phyloP scores from a whole-genome alignment of 2,329 filamentous ascomycete species.

The Thielaviopsis punctulata region DNA sequence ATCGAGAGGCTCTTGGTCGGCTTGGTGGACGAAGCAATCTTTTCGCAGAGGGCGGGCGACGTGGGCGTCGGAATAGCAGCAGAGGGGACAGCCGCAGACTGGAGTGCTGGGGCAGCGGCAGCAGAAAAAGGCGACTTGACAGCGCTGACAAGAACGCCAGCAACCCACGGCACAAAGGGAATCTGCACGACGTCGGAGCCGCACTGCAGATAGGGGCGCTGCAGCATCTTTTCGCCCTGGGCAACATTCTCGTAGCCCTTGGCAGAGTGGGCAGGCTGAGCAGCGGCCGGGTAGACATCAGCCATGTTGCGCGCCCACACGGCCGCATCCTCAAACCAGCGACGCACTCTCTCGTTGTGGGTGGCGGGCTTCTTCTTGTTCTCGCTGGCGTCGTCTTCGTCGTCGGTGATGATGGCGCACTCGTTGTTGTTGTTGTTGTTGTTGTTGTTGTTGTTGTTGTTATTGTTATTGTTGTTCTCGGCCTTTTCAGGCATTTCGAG shows the following conservation, averaged over 20 bases:
- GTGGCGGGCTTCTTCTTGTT: neutral
- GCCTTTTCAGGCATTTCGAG: neutral
- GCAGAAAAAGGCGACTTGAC: constrained; percentile 5
- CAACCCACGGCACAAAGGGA: constrained; percentile 9
- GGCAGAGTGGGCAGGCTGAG: neutral
- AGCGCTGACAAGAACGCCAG: constrained; percentile 5
- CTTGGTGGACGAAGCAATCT: constrained; percentile 7
- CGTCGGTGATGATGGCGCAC: constrained; percentile 6
- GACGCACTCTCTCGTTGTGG: constrained; percentile 7
- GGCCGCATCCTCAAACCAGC: constrained; percentile 9
- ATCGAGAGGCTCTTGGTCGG: constrained; percentile 9
- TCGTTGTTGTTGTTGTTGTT: neutral
- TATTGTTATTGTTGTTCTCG: neutral
- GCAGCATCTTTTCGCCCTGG: constrained; percentile 8
- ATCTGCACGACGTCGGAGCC: constrained; percentile 8
- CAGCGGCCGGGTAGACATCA: constrained; percentile 10
- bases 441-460: neutral
- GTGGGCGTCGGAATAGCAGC: constrained; percentile 3
- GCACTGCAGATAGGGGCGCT: constrained; percentile 10
- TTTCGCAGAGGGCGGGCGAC: constrained; percentile 9
- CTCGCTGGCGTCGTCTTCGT: constrained; percentile 6
- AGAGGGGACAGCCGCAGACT: neutral
- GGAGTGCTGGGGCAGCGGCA: neutral
- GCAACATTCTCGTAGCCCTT: constrained; percentile 5
- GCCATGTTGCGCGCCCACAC: constrained; percentile 9